Evolutionary conservation across 1,139 yeast species (phyloP), one percentile per base, ranked within the genome.

Genomic region (Ogataea hybrid): DNA sequence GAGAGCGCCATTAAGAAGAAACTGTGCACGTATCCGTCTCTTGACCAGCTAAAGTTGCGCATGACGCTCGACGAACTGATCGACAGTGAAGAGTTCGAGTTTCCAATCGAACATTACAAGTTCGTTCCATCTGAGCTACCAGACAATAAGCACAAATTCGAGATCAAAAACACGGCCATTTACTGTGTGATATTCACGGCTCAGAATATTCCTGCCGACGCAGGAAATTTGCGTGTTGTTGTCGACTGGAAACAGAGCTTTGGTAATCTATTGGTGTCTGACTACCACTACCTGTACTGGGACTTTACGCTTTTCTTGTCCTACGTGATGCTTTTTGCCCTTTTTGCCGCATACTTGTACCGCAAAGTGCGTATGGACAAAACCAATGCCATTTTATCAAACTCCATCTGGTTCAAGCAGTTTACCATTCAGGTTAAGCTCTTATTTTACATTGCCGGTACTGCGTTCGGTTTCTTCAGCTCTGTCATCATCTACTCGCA

Each of bases 211-310:
- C 47, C 56, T 4, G 53, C 48, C 6, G 42, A 37, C 14, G 29
- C 20, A 7, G 40, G 41, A 1, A 35, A 35, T 8, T 16, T 52
- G 6, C 12, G 28, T 1, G 48, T 57, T 12, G 36, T 37, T 16
- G 52, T 60, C 12, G 58, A 53, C 32, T 61, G 65, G 65, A 47
- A 43, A 14, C 65, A 60, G 43, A 46, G 59, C 6, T 59, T 48
- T 43, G 65, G 65, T 23, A 39, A 46, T 28, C 46, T 61, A 27
- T 34, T 56, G n/a, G 52, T 52, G 5, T 48, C 52, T 6, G 64
- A 61, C 35, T 61, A 55, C 35, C 47, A 47, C 18, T 50, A 51
- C 35, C 33, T 61, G 34, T 54, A 54, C 31, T 32, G 54, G 17
- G 48, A 53, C 15, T 42, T 57, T 16, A 29, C 41, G 17, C 43